Conservation (phyloP, 2,329 filamentous ascomycete species). For the Gliomastix tumulicola region DNA sequence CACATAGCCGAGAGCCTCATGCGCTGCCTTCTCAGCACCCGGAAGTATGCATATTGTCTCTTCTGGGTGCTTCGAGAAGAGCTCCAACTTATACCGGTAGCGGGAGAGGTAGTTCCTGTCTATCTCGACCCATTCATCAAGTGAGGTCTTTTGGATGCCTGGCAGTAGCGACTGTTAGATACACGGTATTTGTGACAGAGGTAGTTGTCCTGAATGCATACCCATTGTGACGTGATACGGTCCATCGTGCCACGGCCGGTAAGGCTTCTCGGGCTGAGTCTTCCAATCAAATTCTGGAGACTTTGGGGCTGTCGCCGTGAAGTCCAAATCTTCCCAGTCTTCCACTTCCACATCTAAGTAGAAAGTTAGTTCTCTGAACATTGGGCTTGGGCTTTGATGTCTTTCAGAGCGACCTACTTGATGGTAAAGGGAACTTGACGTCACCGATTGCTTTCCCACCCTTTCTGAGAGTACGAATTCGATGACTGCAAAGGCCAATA, state of each 20-base stretch:
- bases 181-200: no score
- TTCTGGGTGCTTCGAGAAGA: neutral
- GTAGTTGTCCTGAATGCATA: no score
- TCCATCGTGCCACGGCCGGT: constrained; percentile 1
- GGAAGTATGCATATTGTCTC: neutral
- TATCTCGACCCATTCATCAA: neutral
- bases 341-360: no score
- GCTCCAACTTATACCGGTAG: neutral
- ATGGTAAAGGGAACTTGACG: no score
- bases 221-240: constrained; percentile 1
- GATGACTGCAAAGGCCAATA: no score
- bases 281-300: neutral
- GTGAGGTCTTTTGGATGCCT: neutral
- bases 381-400: no score
- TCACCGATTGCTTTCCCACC: no score
- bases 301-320: neutral
- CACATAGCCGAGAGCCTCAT: neutral
- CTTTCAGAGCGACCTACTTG: no score
- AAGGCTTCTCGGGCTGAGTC: neutral
- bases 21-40: neutral
- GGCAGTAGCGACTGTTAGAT: no score
- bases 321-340: neutral
- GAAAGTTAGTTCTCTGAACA: no score
- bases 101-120: neutral
- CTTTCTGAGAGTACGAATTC: no score